These are phyloP conservation scores for Calonectria hongkongensis DNA, from an alignment of 2,329 filamentous ascomycete genomes.

Conservation along the genomic window DNA sequence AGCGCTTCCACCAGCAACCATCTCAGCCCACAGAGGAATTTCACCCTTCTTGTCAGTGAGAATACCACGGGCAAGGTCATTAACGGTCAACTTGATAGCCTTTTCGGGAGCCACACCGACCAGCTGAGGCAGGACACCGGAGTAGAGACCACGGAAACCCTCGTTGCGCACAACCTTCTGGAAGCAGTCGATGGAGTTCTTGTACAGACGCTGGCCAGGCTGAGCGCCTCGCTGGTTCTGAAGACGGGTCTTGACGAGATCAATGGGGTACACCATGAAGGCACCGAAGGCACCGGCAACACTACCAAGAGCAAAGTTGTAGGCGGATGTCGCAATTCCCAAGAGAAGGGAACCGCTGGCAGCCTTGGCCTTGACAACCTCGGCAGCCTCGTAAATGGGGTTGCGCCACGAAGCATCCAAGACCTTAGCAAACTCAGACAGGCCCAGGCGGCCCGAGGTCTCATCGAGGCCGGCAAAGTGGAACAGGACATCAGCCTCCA, in stretches of 20 bases:
- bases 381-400: slow-evolving; percentile 71
- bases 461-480: slow-evolving; percentile 97
- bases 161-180: slow-evolving; percentile 95
- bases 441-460: slow-evolving; percentile 87
- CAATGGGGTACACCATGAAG: slow-evolving; percentile 99
- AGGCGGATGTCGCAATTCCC: slow-evolving; percentile 80
- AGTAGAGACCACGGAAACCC: slow-evolving; percentile 92
- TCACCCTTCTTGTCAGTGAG: slow-evolving; percentile 85
- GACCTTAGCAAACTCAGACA: slow-evolving; percentile 94
- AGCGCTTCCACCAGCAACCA: slow-evolving; percentile 91
- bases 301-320: slow-evolving; percentile 93
- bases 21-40: slow-evolving; percentile 83
- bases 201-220: slow-evolving; percentile 92
- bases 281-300: slow-evolving; percentile 97
- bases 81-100: slow-evolving; percentile 99
- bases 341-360: slow-evolving; percentile 69
- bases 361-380: slow-evolving; percentile 63
- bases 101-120: slow-evolving; percentile 99
- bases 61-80: slow-evolving; percentile 88
- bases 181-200: slow-evolving; percentile 97
- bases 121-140: slow-evolving; percentile 94
- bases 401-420: slow-evolving; percentile 94
- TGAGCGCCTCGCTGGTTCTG: slow-evolving; percentile 93
- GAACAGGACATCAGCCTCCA: slow-evolving; percentile 99
- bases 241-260: slow-evolving; percentile 98